These are phyloP conservation scores for Recurvomyces mirabilis DNA, from an alignment of 495 filamentous ascomycete genomes.

Conservation along the genomic window DNA sequence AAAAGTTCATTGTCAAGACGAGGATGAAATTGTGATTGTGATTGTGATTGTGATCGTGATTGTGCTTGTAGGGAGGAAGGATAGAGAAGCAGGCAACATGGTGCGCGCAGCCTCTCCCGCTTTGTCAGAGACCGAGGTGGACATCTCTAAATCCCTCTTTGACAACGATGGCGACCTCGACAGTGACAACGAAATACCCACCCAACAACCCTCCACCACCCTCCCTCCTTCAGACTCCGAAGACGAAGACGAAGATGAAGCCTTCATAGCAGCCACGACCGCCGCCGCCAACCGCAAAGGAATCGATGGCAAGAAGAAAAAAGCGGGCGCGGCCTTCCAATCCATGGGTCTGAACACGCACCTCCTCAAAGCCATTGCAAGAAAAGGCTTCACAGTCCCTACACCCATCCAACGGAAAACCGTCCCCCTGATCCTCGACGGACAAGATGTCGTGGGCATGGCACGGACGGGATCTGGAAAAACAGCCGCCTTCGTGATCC, in stretches of 20 bases:
- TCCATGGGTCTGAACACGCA: constrained; percentile 79
- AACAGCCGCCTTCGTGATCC: constrained; percentile 93
- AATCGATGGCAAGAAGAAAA: constrained; percentile 71
- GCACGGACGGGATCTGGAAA: constrained; percentile 94
- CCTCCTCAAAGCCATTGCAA: constrained; percentile 75
- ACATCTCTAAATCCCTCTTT: constrained; percentile 76
- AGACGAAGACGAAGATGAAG: constrained; percentile 54
- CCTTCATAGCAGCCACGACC: constrained; percentile 78
- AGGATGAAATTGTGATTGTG: no score
- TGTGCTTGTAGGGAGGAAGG: no score
- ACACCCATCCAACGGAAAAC: constrained; percentile 97
- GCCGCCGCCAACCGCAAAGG: constrained; percentile 83
- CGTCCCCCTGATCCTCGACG: constrained; percentile 79
- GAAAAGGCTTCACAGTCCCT: constrained; percentile 89
- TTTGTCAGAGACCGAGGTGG: constrained; percentile 79
- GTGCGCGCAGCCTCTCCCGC: constrained; percentile 65
- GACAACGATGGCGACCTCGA: constrained; percentile 40
- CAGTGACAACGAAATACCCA: constrained; percentile 34
- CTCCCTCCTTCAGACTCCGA: background rate
- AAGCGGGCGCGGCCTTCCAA: constrained; percentile 94
- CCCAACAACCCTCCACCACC: background rate
- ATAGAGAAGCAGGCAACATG: constrained; percentile 16
- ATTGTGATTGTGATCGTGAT: no score
- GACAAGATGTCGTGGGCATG: constrained; percentile 93
- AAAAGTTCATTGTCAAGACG: background rate